Base-by-base conservation (phyloP, 164 flowering plant species). In the Cinnamomum micranthum region DNA sequence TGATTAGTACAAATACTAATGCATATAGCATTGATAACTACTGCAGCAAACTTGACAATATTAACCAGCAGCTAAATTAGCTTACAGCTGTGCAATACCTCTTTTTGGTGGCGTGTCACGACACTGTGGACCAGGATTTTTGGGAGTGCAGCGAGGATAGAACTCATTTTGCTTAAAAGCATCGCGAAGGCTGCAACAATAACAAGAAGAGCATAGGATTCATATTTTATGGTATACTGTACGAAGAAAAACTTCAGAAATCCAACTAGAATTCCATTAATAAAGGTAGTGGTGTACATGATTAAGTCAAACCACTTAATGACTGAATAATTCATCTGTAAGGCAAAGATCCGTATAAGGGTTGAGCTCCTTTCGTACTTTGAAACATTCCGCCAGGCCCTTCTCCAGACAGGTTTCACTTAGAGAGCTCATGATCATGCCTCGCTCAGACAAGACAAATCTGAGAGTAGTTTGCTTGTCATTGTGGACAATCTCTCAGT, bases 71-170 rank as follows among this genome's bases (percentile, higher is more conserved):
- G 24, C 55, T 23, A 71, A 68, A 25, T 65, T 55, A 55, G 60
- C 7, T 31, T 25, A 63, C 33, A 4, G 66, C 28, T 6, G 23
- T 60, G 77, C 68, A 62, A 52, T 82, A 95, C 99, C 99, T 92
- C 99, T 85, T 83, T 91, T 91, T 12, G 99, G 99, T 22, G 99
- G 99, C 65, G 91, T 88, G 70, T 95, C 99, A 73, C 94, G 94
- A 5, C 94, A 95, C 75, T 93, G 97, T 25, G 92, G 97, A 72
- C 90, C 95, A 69, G 86, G 79, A 76, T 81, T 88, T 79, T 88
- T 85, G 24, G 91, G 93, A 2, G 87, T 89, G 80, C 99, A 95
- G 6, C 95, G 87, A 20, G 92, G 88, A 80, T 71, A 85, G 71
- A 89, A 92, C 68, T 86, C 88, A 65, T 87, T 92, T 79, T 81